Percentiles rank a stretch among this genome's conserved stretches.
phyloP scores from a whole-genome alignment of 2,329 filamentous ascomycete genomes.

The Paraconiothyrium brasiliense region DNA sequence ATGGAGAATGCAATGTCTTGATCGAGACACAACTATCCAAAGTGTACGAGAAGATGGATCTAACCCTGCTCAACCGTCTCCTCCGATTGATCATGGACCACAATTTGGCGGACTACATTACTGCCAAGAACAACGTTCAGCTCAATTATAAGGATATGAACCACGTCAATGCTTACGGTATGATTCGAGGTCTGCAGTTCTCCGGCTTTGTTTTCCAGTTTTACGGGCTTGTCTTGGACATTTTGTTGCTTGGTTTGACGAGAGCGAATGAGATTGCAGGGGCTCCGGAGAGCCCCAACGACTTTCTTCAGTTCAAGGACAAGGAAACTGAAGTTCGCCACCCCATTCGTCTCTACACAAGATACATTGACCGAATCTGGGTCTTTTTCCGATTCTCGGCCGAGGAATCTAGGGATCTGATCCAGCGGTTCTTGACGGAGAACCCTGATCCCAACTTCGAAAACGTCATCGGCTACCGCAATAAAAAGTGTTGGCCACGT shows the following conservation, averaged over 20 bases:
- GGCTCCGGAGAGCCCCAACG: slow-evolving; percentile 91
- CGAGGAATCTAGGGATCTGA: slow-evolving; percentile 93
- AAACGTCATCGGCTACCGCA: slow-evolving; percentile 98
- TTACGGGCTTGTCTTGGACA: slow-evolving; percentile 94
- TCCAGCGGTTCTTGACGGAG: slow-evolving; percentile 96
- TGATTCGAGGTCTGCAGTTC: slow-evolving; percentile 98
- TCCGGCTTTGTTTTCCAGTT: slow-evolving; percentile 99
- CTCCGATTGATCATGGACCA: slow-evolving; percentile 98
- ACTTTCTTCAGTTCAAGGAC: slow-evolving; percentile 97
- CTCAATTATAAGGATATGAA: slow-evolving; percentile 99
- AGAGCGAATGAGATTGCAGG: slow-evolving; percentile 98
- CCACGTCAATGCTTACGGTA: slow-evolving; percentile 97
- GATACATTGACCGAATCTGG: slow-evolving; percentile 99
- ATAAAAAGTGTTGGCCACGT: slow-evolving; percentile 99
- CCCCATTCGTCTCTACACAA: slow-evolving; percentile 95
- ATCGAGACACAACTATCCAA: slow-evolving; percentile 99
- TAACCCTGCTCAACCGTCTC: slow-evolving; percentile 92
- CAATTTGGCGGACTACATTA: slow-evolving; percentile 98
- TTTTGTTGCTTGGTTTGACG: slow-evolving; percentile 89
- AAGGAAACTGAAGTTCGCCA: slow-evolving; percentile 90
- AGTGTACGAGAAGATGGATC: slow-evolving; percentile 98
- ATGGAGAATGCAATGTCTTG: slow-evolving; percentile 98
- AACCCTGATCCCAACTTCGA: slow-evolving; percentile 99
- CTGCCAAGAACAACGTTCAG: slow-evolving; percentile 98
- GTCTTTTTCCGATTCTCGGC: slow-evolving; percentile 94